Conservation (phyloP, 352 stramenopile genomes). For the Globisporangium middletonii region DNA sequence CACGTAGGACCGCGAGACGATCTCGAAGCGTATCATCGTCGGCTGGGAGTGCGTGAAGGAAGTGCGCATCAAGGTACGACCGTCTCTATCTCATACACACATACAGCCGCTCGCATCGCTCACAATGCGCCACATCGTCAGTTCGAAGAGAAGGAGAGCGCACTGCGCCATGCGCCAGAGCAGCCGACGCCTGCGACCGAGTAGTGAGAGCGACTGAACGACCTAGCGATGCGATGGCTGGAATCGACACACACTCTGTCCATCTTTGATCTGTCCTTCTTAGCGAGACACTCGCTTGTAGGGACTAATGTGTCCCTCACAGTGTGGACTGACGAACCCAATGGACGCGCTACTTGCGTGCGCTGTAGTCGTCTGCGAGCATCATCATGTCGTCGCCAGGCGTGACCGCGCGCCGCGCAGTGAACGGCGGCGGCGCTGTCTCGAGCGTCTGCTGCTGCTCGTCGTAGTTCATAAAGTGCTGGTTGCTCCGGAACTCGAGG, state of each 20-base stretch:
- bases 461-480: conserved; percentile 91
- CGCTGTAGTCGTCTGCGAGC: conserved; percentile 22
- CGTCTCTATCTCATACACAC: conserved; percentile 1
- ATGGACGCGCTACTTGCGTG: conserved; percentile 23
- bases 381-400: conserved; percentile 16
- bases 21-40: conserved; percentile 73
- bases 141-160: conserved; percentile 47
- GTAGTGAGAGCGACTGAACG: background rate
- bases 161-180: conserved; percentile 14
- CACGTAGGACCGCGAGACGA: conserved; percentile 56
- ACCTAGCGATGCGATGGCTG: background rate
- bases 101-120: background rate
- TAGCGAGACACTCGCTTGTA: too few relatives aligned
- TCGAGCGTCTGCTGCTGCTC: conserved; percentile 20
- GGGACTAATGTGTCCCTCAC: background rate
- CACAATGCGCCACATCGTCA: conserved; percentile 4
- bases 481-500: conserved; percentile 89
- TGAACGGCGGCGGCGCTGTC: conserved; percentile 25
- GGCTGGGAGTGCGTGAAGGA: conserved; percentile 75
- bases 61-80: conserved; percentile 64
- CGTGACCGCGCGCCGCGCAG: conserved; percentile 20
- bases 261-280: too few relatives aligned
- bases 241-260: background rate
- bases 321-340: too few relatives aligned
- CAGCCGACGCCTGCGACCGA: background rate